These are phyloP conservation scores for Lophiostoma macrostomum DNA, from an alignment of 495 filamentous ascomycete species.

Conservation along the genomic window DNA sequence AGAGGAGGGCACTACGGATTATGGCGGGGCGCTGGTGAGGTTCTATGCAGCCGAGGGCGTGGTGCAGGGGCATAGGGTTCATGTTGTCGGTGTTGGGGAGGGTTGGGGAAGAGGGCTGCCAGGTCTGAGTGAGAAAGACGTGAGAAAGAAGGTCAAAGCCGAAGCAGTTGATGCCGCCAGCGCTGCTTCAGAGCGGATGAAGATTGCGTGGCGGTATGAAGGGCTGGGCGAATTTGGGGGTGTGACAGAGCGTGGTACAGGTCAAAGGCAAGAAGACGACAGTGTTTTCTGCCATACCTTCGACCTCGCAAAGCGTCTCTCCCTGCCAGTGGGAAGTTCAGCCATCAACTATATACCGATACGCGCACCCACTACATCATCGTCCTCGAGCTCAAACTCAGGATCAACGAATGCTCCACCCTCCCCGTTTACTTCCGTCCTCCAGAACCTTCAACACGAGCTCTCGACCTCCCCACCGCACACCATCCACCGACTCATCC, in stretches of 20 bases:
- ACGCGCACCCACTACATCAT: no score
- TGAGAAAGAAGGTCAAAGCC: slow-evolving; percentile 36
- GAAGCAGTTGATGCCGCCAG: slow-evolving; percentile 34
- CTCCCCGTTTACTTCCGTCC: slow-evolving; percentile 63
- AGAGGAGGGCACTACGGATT: slow-evolving; percentile 96
- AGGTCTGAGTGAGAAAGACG: slow-evolving; percentile 54
- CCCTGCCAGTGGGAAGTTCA: slow-evolving; percentile 52
- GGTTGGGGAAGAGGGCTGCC: slow-evolving; percentile 81
- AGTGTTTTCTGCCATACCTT: slow-evolving; percentile 78
- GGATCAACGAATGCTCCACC: neutral
- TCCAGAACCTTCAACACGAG: slow-evolving; percentile 56
- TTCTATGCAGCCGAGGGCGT: slow-evolving; percentile 94
- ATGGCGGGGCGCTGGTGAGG: slow-evolving; percentile 74
- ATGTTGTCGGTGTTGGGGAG: slow-evolving; percentile 75
- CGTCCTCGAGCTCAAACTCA: no score
- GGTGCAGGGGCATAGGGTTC: slow-evolving; percentile 84
- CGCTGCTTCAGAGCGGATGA: slow-evolving; percentile 95
- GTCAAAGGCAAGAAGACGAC: neutral
- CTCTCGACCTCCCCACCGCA: slow-evolving; percentile 57
- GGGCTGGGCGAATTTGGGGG: slow-evolving; percentile 66
- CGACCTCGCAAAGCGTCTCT: slow-evolving; percentile 82
- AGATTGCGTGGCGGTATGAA: slow-evolving; percentile 98
- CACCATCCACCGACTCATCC: slow-evolving; percentile 74
- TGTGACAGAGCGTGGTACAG: slow-evolving; percentile 45
- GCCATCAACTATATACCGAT: slow-evolving; percentile 59